Evolutionary conservation across 2,329 filamentous ascomycete species (phyloP), one percentile per base, ranked within the genome.

Genomic region (Cladosporium cucumerinum): DNA sequence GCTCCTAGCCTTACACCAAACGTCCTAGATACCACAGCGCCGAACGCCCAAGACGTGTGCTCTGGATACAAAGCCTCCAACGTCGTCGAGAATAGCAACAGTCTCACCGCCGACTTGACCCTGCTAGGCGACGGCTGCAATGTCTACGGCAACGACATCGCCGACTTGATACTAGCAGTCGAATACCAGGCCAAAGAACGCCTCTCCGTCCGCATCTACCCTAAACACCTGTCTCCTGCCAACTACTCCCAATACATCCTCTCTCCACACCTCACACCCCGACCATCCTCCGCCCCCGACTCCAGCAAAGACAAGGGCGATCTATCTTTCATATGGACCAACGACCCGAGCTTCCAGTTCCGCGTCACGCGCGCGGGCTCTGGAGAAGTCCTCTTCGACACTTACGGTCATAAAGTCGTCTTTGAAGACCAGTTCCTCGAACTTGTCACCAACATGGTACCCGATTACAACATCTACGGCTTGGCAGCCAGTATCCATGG

Each of bases 371-470:
- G 73, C 8, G 67, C 64, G 11, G 57, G 39, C 39, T 69, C 67
- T 8, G 71, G 69, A 16, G 74, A 75, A 46, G 65, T 72, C 10
- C 59, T 76, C 23, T 74, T 75, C 71, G 68, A 70, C 46, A 73
- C 73, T 2, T 74, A 70, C 25, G 73, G 72, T 25, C 67, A 68
- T 10, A 65, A 67, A 10, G 66, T 76, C 32, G 68, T 76, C 3
- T 75, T 72, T 59, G 70, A 75, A 63, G 71, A 75, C 54, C 72
- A 75, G 48, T 76, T 74, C 60, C 65, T 75, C 2, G 72, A 75
- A 57, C 64, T 75, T 11, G 68, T 65, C 11, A 76, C 74, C 8
- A 68, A 60, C 12, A 70, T 72, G 70, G 68, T 69, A 2, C 66
- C 67, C 1, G 64, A 75, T 26, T 75, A 74, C 65, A 74, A 75